phyloP scores from a whole-genome alignment of 495 filamentous ascomycete genomes.

The Penicillium tannophilum region DNA sequence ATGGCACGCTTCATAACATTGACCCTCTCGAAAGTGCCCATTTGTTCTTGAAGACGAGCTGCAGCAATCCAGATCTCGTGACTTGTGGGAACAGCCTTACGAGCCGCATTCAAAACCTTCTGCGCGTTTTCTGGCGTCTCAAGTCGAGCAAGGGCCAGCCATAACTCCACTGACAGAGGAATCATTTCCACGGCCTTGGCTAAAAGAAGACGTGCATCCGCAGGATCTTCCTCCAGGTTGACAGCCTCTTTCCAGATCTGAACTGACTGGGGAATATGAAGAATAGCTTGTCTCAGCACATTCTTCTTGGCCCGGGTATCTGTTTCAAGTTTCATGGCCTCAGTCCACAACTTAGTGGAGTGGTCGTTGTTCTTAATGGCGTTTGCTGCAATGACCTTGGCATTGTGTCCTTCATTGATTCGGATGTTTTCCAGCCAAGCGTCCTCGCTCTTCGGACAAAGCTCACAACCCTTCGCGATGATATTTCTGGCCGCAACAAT shows the following conservation, averaged over 20 bases:
- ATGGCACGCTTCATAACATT: conserved; percentile 95
- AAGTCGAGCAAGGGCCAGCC: conserved; percentile 88
- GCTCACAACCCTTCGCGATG: conserved; percentile 82
- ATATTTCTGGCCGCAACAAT: conserved; percentile 81
- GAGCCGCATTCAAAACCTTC: conserved; percentile 90
- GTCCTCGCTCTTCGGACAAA: conserved; percentile 93
- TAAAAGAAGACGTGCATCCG: conserved; percentile 81
- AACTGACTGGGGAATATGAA: conserved; percentile 89
- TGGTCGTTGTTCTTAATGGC: conserved; percentile 87
- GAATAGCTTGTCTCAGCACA: conserved; percentile 83
- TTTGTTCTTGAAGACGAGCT: conserved; percentile 87
- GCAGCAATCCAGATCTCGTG: conserved; percentile 97
- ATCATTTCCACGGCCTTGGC: conserved; percentile 95
- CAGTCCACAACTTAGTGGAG: conserved; percentile 89
- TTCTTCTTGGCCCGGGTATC: conserved; percentile 81
- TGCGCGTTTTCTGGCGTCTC: conserved; percentile 90
- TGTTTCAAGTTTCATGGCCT: conserved; percentile 90
- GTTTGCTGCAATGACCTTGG: conserved; percentile 92
- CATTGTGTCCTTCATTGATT: conserved; percentile 87
- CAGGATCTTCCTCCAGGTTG: conserved; percentile 87
- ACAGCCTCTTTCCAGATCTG: conserved; percentile 97
- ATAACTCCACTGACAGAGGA: conserved; percentile 87
- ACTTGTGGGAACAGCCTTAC: conserved; percentile 88
- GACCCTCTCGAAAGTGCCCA: conserved; percentile 69
- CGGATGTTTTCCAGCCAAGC: conserved; percentile 95